Conservation (phyloP, 106 monocot genomes). For the Allium fistulosum region DNA sequence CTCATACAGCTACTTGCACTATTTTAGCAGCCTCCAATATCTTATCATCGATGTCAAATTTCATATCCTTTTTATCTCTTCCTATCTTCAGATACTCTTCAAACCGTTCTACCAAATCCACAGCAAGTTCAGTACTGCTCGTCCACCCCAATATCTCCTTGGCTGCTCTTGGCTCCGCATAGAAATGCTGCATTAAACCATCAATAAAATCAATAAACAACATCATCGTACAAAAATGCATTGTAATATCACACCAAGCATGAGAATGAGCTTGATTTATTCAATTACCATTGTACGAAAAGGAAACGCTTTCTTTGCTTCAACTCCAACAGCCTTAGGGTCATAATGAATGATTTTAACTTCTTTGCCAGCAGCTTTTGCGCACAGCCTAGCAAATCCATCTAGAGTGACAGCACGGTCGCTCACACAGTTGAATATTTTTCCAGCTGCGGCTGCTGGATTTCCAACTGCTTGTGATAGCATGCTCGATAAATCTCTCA, state of each 20-base stretch:
- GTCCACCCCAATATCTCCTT: conserved; percentile 76
- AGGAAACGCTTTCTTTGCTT: conserved; percentile 95
- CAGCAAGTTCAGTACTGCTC: conserved; percentile 76
- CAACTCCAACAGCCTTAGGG: conserved; percentile 74
- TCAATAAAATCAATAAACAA: background rate
- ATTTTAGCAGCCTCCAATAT: conserved; percentile 60
- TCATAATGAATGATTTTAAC: conserved; percentile 71
- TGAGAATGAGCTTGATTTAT: background rate
- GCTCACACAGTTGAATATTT: conserved; percentile 88
- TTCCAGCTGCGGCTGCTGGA: conserved; percentile 38
- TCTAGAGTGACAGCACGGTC: conserved; percentile 82
- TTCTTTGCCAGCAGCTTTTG: conserved; percentile 62
- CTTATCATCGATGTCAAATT: conserved; percentile 87
- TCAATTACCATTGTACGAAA: conserved; percentile 82
- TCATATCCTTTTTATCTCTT: conserved; percentile 71
- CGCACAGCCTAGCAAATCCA: conserved; percentile 70
- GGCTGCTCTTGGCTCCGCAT: conserved; percentile 92
- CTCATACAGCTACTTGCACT: conserved; percentile 16
- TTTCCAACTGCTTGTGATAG: conserved; percentile 54
- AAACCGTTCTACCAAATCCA: conserved; percentile 85
- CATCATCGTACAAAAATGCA: background rate
- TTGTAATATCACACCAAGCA: no score
- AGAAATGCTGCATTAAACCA: conserved; percentile 67
- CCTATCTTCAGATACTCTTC: conserved; percentile 80
- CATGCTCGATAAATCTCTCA: conserved; percentile 94